Evolutionary conservation across 2,329 filamentous ascomycete genomes (phyloP), one percentile per base, ranked within the genome.

Genomic region (Arthrobotrys musiformis): DNA sequence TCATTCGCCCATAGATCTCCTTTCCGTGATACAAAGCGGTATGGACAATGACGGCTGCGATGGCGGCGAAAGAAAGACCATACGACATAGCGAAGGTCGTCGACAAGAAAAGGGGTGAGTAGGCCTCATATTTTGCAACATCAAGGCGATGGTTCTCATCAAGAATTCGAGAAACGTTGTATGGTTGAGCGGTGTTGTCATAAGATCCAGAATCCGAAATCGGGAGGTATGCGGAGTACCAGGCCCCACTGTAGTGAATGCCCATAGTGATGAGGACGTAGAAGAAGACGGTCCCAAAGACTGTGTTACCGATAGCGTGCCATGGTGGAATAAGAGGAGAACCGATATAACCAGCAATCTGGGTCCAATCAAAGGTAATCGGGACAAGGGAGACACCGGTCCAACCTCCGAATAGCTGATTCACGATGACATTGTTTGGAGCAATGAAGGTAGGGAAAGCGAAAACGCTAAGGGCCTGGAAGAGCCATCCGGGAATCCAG

Each of bases 281-380:
- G 81, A 91, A 92, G 0, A 87, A 26, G 0, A 91, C 85, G 28
- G 92, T 87, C 15, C 90, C 90, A 35, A 92, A 88, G 44, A 91
- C 82, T 0, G 90, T 92, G 81, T 93, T 93, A 70, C 89, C 90
- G 79, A 92, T 92, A 7, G 90, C 91, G 81, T 90, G 88, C 89
- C 90, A 93, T 4, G 91, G 91, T 1, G 90, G 88, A 60, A 92
- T 90, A 40, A 93, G 83, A 19, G 90, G 91, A 8, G 89, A 91
- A 30, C 88, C 88, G 62, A 91, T 85, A 77, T 88, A 93, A 54
- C 90, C 91, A 2, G 90, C 86, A 63, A 92, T 87, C 80, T 92
- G 90, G 4, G 90, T 90, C 90, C 91, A 93, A 84, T 93, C 91
- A 81, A 93, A 92, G 0, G 90, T 92, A 33, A 93, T 88, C 0